Evolutionary conservation across 495 filamentous ascomycete species (phyloP).

Genomic region (Podospora anserina): DNA sequence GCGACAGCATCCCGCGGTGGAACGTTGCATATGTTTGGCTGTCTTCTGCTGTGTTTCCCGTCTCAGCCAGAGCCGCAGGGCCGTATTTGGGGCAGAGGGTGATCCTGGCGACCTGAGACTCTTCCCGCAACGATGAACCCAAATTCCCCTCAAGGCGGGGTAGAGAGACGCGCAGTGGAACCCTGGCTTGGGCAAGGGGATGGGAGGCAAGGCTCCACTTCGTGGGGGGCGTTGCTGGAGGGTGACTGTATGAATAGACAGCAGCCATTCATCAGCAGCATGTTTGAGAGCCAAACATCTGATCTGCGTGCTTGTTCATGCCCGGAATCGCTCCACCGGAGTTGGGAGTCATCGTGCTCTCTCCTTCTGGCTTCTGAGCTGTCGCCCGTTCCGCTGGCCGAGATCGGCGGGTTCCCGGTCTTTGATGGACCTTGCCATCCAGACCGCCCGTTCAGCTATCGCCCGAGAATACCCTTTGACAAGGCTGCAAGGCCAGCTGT

Average conservation of each 20-base stretch:
- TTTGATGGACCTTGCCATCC: background rate
- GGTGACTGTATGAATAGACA: constrained; percentile 7
- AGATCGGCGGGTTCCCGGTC: constrained; percentile 7
- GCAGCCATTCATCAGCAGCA: background rate
- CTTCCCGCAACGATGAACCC: constrained; percentile 6
- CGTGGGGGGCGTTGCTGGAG: constrained; percentile 9
- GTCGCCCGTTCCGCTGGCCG: background rate
- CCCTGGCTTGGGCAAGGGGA: constrained; percentile 5
- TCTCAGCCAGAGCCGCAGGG: background rate
- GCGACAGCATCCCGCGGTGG: background rate
- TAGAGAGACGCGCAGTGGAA: constrained; percentile 9
- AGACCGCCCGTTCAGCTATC: constrained; percentile 2
- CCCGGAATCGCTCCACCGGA: constrained; percentile 6
- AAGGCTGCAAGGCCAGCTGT: constrained; percentile 3
- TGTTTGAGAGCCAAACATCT: constrained; percentile 5
- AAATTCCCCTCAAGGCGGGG: constrained; percentile 3
- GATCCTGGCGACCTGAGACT: background rate
- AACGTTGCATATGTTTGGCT: background rate
- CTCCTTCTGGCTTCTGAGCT: background rate
- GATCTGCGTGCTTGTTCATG: background rate
- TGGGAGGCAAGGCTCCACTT: background rate
- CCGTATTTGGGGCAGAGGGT: background rate
- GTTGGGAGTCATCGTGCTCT: background rate
- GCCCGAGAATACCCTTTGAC: background rate
- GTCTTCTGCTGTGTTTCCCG: constrained; percentile 7